These are phyloP conservation scores for Claviceps paspali DNA, from an alignment of 2,329 filamentous ascomycete species.

Conservation along the genomic window DNA sequence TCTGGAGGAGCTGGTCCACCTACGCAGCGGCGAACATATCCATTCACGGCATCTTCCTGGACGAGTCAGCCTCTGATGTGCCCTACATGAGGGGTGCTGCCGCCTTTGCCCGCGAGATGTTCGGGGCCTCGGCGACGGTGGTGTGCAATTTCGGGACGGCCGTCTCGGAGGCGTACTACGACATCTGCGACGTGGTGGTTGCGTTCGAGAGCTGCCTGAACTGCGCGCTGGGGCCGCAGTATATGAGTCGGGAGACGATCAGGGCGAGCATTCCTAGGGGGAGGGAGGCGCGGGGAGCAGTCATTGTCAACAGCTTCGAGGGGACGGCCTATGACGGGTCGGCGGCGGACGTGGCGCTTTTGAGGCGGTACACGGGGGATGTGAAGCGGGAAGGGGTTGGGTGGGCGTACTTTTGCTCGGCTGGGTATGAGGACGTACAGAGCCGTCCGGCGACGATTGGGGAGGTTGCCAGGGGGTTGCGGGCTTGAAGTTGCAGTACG, in stretches of 20 bases:
- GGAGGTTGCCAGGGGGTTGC: not conserved
- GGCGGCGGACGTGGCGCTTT: constrained; percentile 1
- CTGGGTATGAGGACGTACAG: constrained; percentile 1
- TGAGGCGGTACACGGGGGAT: not conserved
- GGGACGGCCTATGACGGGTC: constrained; percentile 7
- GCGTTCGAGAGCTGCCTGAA: constrained; percentile 14
- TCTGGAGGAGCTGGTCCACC: constrained; percentile 8
- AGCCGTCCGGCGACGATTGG: constrained; percentile 2
- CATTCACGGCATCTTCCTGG: constrained; percentile 12
- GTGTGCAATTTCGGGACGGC: constrained; percentile 12
- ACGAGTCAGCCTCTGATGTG: constrained; percentile 8
- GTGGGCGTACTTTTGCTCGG: constrained; percentile 4
- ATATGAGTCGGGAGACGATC: constrained; percentile 8
- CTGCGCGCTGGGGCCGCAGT: constrained; percentile 5
- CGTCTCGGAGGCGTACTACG: constrained; percentile 7
- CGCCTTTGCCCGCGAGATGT: constrained; percentile 5
- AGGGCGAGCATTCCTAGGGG: constrained; percentile 7
- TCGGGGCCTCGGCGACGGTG: constrained; percentile 5
- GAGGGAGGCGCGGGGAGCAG: constrained; percentile 3
- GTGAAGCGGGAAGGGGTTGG: constrained; percentile 1
- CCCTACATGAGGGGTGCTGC: constrained; percentile 10
- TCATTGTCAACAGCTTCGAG: constrained; percentile 10
- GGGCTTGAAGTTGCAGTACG: not conserved
- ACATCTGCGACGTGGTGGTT: constrained; percentile 12
- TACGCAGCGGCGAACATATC: constrained; percentile 7